Base-by-base conservation (phyloP, 2,329 filamentous ascomycete species). In the Cryphonectria japonica region DNA sequence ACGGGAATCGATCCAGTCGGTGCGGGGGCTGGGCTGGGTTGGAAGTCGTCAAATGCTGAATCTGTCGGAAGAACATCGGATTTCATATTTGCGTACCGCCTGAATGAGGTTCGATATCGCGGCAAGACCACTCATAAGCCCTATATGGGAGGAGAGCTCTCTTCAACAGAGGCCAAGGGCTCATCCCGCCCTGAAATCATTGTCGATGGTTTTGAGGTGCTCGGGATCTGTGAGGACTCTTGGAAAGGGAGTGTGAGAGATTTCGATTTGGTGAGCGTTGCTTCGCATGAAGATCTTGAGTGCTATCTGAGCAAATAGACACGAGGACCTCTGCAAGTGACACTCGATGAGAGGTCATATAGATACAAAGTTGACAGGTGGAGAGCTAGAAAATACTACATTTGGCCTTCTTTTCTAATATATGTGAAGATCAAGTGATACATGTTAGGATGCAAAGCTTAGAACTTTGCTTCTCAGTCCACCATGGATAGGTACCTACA, bases 221-320 rank as follows among this genome's bases (percentile, higher is more conserved):
- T 59, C 16, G 29, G 54, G 29, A 16, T 59, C 26, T 32, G 5
- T 32, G 54, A 59, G 29, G 54, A 59, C 29, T 59, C 29, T 6
- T 59, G 54, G 54, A 59, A 34, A 32, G 54, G 29, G 2, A 19
- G 19, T 9, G 54, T 6, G 14, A 59, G 5, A 3, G 54, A 59
- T 19, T 59, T 59, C 19, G 54, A 59, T 2, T 13, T 2, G 26
- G 29, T 59, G 11, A 19, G 13, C 0, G 3, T 59, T 19, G 2
- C 54, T 32, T 59, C 54, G 26, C 54, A 59, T 59, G 54, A 59
- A 34, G 54, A 59, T 6, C 29, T 59, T 59, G 54, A 59, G 54
- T 59, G 54, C 29, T 59, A 59, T 19, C 19, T 32, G 14, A 59
- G 26, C 1, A 59, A 34, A 59, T 32, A 59, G 26, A 13, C n/a